Evolutionary conservation across 176 grass and related monocot genomes (phyloP).

Genomic region (Paspalum notatum): DNA sequence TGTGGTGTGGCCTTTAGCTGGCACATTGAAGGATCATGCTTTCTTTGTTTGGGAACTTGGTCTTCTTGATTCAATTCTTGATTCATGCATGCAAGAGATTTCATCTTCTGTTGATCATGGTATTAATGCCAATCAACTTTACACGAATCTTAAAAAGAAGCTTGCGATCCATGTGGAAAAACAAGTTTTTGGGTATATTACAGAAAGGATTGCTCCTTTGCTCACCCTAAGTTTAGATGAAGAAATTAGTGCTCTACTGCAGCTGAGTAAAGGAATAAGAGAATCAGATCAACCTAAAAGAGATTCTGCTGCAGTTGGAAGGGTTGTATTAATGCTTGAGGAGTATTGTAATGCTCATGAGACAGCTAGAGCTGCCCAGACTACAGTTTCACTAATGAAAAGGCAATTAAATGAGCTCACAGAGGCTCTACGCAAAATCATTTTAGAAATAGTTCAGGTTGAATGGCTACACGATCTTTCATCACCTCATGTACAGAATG

Average conservation of each 20-base stretch:
- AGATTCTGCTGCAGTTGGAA: conserved; percentile 59
- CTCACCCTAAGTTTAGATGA: conserved; percentile 68
- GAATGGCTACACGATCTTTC: conserved; percentile 96
- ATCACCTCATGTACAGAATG: conserved; percentile 58
- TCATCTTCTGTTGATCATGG: conserved; percentile 84
- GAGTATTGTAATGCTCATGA: conserved; percentile 94
- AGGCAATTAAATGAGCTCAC: conserved; percentile 80
- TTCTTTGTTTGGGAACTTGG: conserved; percentile 92
- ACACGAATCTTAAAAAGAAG: conserved; percentile 81
- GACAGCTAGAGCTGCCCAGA: conserved; percentile 73
- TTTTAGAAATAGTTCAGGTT: conserved; percentile 76
- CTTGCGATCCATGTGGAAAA: conserved; percentile 70
- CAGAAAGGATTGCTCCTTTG: conserved; percentile 64
- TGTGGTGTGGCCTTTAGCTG: conserved; percentile 63
- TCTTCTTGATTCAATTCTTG: conserved; percentile 84
- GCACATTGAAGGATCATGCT: conserved; percentile 70
- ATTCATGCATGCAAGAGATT: conserved; percentile 83
- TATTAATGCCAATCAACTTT: conserved; percentile 81
- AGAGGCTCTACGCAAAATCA: conserved; percentile 67
- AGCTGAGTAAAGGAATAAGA: conserved; percentile 57
- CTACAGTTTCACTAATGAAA: conserved; percentile 82
- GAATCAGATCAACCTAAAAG: conserved; percentile 59
- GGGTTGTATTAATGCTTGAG: conserved; percentile 77
- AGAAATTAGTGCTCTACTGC: conserved; percentile 68
- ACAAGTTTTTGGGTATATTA: conserved; percentile 63